Evolutionary conservation across 768 basidiomycete species (phyloP), one percentile per base, ranked within the genome.

Genomic region (Flagelloscypha sp.): DNA sequence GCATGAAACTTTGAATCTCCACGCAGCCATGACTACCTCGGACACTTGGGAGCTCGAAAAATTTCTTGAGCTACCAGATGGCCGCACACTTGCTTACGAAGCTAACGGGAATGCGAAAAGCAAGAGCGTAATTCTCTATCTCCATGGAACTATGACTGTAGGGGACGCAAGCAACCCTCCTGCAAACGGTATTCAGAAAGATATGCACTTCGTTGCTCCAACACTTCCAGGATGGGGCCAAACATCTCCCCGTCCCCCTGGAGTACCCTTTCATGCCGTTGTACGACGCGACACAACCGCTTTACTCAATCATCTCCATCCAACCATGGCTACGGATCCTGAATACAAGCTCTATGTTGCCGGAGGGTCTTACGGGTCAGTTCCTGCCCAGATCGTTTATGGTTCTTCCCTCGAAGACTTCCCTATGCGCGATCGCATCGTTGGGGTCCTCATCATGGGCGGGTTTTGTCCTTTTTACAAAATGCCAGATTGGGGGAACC

Each of bases 191-290:
- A n/a, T n/a, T n/a, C n/a, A 65, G 11, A 66, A 59, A 42, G 47
- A 61, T 28, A 50, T 70, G 4, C 74, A 72, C 45, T 55, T 56
- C 33, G 48, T 78, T 25, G 58, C 65, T 7, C 74, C 74, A 3
- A 70, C 75, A 7, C 65, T 78, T 22, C 68, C 72, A 13, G 76
- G 73, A 2, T 77, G 76, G 74, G 75, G 75, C 5, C 59, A 59
- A 29, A 67, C 75, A 4, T 70, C 72, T 0, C 62, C 69, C 1
- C 49, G 62, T 5, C 49, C 48, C 4, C 41, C 56, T 6, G 38
- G 51, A 6, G 38, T 49, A 0, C 46, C 63, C 2, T 76, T 68
- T 45, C 48, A 64, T 32, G 52, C 61, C 17, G 57, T 59, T 9
- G 51, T 77, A 36, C 56, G 58, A 20, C 41, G 54, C 32, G 72